phyloP scores from a whole-genome alignment of 208 protist genomes.

The Leishmania arabica region DNA sequence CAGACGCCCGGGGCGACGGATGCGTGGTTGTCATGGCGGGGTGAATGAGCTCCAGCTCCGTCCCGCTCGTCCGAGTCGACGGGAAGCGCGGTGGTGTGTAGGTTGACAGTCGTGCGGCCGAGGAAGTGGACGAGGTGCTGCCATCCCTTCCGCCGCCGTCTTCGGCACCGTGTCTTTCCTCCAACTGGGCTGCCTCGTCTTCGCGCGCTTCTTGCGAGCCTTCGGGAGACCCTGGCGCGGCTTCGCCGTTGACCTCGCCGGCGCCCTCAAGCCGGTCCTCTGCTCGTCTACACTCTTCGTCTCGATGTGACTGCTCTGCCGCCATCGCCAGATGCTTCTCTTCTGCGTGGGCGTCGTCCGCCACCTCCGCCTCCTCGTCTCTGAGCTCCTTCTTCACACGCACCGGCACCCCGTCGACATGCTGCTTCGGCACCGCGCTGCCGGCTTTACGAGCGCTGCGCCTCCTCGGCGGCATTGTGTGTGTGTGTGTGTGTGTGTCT shows the following conservation, averaged over 20 bases:
- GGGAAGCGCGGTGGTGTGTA: slow-evolving; percentile 1
- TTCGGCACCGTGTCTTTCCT: neutral
- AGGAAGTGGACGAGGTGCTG: slow-evolving; percentile 9
- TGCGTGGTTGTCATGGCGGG: neutral
- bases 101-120: slow-evolving; percentile 10
- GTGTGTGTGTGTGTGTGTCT: neutral
- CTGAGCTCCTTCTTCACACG: slow-evolving; percentile 3
- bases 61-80: slow-evolving; percentile 28
- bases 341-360: neutral
- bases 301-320: neutral
- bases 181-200: neutral
- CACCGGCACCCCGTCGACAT: neutral
- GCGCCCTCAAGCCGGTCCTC: neutral
- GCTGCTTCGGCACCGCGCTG: neutral
- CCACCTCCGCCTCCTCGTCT: slow-evolving; percentile 5
- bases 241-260: neutral
- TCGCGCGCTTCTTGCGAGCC: neutral
- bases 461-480: slow-evolving; percentile 4
- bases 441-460: neutral
- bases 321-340: neutral
- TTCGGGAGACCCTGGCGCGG: neutral
- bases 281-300: neutral
- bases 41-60: slow-evolving; percentile 24
- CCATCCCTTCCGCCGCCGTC: neutral
- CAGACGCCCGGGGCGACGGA: neutral